A percentile compares a stretch with the other conserved stretches of the same genome.
Evolutionary conservation across 2,329 filamentous ascomycete species (phyloP).

Genomic region (Bipolaris sorokiniana): DNA sequence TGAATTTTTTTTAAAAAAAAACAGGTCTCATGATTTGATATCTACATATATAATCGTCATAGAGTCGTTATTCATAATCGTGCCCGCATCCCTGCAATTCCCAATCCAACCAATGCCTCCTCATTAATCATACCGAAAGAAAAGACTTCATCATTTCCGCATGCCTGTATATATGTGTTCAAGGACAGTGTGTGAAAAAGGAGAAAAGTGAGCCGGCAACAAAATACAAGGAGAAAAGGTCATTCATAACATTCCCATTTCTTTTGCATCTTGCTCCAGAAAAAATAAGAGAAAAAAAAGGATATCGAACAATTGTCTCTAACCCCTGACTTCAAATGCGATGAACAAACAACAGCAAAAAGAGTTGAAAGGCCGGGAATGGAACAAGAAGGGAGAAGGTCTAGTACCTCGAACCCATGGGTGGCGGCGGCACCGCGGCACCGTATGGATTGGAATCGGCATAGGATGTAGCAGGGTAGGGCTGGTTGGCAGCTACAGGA

Average conservation of each 20-base stretch:
- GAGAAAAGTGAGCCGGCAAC: background rate
- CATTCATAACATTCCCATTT: constrained; percentile 2
- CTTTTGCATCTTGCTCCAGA: background rate
- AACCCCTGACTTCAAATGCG: constrained; percentile 1
- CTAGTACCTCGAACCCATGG: constrained; percentile 49
- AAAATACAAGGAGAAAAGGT: constrained; percentile 1
- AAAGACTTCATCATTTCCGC: background rate
- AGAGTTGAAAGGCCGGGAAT: background rate
- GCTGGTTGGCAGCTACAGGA: constrained; percentile 43
- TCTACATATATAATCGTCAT: constrained; percentile 15
- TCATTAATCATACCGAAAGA: background rate
- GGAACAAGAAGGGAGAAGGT: background rate
- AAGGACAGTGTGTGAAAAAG: background rate
- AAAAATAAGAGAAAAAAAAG: constrained; percentile 1
- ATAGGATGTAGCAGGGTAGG: constrained; percentile 49
- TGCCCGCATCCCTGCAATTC: background rate
- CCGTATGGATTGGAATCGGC: constrained; percentile 56
- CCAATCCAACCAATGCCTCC: background rate
- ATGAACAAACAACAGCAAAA: background rate
- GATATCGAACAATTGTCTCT: constrained; percentile 4
- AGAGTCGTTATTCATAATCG: constrained; percentile 13
- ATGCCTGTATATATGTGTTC: background rate
- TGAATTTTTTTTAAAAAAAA: background rate
- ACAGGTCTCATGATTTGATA: constrained; percentile 4
- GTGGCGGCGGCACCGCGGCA: constrained; percentile 47